Evolutionary conservation across 305 asterid species (phyloP).

Genomic region (Fraxinus xanthoxyloides): DNA sequence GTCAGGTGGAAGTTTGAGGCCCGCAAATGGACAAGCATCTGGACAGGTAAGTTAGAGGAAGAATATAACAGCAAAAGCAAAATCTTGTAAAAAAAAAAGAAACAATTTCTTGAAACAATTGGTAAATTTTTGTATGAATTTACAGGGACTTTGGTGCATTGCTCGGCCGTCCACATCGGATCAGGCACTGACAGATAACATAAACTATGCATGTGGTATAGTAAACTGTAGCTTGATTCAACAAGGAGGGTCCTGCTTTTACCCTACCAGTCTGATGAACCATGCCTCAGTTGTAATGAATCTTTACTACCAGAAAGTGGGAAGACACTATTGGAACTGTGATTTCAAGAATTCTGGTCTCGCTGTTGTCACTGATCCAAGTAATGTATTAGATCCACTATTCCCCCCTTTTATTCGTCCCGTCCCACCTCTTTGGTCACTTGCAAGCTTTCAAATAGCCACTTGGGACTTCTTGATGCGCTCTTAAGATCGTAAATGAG

Average conservation of each 20-base stretch:
- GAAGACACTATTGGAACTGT: slow-evolving; percentile 44
- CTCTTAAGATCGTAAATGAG: not conserved
- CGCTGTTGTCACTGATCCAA: slow-evolving; percentile 41
- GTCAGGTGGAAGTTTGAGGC: slow-evolving; percentile 23
- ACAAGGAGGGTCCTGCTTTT: slow-evolving; percentile 33
- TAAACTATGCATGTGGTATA: slow-evolving; percentile 29
- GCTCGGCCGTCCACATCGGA: slow-evolving; percentile 35
- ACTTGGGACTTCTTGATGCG: not conserved
- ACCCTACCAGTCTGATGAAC: slow-evolving; percentile 31
- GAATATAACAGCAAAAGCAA: not conserved
- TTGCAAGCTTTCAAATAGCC: too few relatives aligned
- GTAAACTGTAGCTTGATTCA: slow-evolving; percentile 30
- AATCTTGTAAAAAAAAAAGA: not conserved
- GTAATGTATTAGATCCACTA: slow-evolving; percentile 12
- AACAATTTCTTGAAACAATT: not conserved
- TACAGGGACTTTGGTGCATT: slow-evolving; percentile 38
- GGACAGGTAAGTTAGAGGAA: slow-evolving; percentile 22
- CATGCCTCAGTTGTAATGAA: slow-evolving; percentile 53
- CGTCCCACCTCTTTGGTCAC: not conserved
- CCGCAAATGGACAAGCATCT: slow-evolving; percentile 22
- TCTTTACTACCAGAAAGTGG: slow-evolving; percentile 43
- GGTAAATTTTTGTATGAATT: not conserved
- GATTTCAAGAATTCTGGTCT: slow-evolving; percentile 39
- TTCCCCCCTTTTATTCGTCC: not conserved
- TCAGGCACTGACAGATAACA: slow-evolving; percentile 22